Conservation (phyloP, 129 eudicot genomes). For the Artemisia tridentata region DNA sequence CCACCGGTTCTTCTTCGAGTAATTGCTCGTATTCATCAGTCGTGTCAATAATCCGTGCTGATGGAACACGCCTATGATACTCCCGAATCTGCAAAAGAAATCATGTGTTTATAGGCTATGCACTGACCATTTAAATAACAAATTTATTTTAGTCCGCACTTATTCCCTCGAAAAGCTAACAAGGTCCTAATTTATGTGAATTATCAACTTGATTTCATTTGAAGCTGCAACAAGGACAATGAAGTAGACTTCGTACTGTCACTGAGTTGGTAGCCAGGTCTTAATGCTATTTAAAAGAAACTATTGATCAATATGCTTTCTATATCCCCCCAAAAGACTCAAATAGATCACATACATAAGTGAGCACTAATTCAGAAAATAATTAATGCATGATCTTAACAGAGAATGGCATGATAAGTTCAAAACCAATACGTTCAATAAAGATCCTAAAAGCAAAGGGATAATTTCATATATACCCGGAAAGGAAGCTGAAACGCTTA, state of each 20-base stretch:
- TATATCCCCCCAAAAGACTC: too few relatives aligned
- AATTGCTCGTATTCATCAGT: conserved; percentile 77
- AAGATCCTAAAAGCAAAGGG: not conserved
- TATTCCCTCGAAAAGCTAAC: conserved; percentile 1
- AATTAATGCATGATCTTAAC: too few relatives aligned
- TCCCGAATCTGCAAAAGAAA: conserved; percentile 64
- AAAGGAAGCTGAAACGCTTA: conserved; percentile 10
- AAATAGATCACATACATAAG: too few relatives aligned
- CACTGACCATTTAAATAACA: not conserved
- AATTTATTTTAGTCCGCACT: not conserved
- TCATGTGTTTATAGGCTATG: not conserved
- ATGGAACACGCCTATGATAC: conserved; percentile 90
- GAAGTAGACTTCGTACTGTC: not conserved
- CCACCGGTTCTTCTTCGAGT: conserved; percentile 79
- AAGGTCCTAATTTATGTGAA: conserved; percentile 12
- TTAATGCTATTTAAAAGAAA: not conserved
- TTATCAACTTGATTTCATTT: not conserved
- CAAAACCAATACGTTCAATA: not conserved
- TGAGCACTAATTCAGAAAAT: too few relatives aligned
- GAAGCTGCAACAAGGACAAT: not conserved
- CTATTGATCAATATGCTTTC: not conserved
- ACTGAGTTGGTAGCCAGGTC: not conserved
- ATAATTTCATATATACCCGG: not conserved
- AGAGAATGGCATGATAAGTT: too few relatives aligned
- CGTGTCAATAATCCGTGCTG: conserved; percentile 80